These are phyloP conservation scores for Jimgerdemannia flammicorona DNA, from an alignment of 192 early-diverging fungal genomes.

Conservation along the genomic window DNA sequence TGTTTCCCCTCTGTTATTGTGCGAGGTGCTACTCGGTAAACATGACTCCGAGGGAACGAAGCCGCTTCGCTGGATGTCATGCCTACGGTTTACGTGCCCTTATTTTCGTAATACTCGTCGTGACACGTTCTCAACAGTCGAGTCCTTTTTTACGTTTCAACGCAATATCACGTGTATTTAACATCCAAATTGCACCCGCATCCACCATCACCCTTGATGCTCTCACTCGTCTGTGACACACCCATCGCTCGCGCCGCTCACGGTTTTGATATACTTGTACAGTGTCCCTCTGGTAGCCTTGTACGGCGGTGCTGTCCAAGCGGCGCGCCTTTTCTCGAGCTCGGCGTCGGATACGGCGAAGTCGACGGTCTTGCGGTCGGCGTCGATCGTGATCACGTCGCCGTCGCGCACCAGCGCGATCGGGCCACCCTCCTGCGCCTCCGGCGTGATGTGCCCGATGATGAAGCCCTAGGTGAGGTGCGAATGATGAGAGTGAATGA, in stretches of 20 bases:
- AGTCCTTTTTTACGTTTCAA: too few relatives aligned
- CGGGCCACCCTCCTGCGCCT: conserved; percentile 96
- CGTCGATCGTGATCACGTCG: conserved; percentile 89
- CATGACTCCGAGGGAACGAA: too few relatives aligned
- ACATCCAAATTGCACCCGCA: not conserved
- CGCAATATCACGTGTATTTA: too few relatives aligned
- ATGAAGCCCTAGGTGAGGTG: conserved; percentile 78
- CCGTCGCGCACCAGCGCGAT: conserved; percentile 89
- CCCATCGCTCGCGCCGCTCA: conserved; percentile 74
- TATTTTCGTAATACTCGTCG: not conserved
- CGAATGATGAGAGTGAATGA: not conserved
- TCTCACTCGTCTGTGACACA: conserved; percentile 84
- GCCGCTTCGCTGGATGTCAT: too few relatives aligned
- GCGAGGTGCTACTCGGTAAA: too few relatives aligned
- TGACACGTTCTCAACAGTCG: too few relatives aligned
- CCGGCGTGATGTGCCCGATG: conserved; percentile 98
- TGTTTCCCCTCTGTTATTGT: too few relatives aligned
- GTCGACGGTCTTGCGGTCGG: conserved; percentile 70
- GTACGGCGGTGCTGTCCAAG: conserved; percentile 82
- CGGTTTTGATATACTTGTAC: conserved; percentile 90
- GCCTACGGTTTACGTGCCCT: not conserved
- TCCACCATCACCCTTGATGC: not conserved
- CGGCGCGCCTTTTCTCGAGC: conserved; percentile 59
- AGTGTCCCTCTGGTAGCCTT: conserved; percentile 88
- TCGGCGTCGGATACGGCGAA: conserved; percentile 77